Conservation (phyloP, 75 land plant genomes). For the Picea glauca region DNA sequence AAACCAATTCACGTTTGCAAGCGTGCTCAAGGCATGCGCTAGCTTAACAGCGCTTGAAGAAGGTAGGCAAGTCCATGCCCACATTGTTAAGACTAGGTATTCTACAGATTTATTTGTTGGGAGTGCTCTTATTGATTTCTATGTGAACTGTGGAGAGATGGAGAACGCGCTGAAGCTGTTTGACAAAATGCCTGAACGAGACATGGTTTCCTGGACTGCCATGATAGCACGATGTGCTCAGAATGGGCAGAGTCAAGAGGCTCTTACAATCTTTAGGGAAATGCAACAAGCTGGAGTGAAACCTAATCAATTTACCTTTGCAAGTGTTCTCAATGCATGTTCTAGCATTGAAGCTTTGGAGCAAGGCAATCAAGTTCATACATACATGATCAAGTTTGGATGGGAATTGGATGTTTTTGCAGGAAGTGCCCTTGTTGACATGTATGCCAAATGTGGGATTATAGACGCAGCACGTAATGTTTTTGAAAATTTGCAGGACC, state of each 20-base stretch:
- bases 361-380: slow-evolving; percentile 13
- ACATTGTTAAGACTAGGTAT: neutral
- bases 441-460: slow-evolving; percentile 29
- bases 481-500: slow-evolving; percentile 14
- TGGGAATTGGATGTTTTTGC: slow-evolving; percentile 45
- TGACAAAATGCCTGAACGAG: slow-evolving; percentile 3
- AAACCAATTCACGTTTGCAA: slow-evolving; percentile 8
- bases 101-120: neutral
- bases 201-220: slow-evolving; percentile 14
- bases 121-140: slow-evolving; percentile 7
- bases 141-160: slow-evolving; percentile 8
- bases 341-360: slow-evolving; percentile 9
- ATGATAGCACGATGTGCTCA: slow-evolving; percentile 17
- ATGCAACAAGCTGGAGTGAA: slow-evolving; percentile 14
- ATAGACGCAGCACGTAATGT: slow-evolving; percentile 14
- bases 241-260: slow-evolving; percentile 12
- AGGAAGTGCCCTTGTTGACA: slow-evolving; percentile 16
- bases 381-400: neutral
- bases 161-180: slow-evolving; percentile 8
- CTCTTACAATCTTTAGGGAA: slow-evolving; percentile 16
- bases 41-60: neutral
- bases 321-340: slow-evolving; percentile 24
- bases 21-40: slow-evolving; percentile 9
- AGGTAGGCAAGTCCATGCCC: slow-evolving; percentile 13
- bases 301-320: slow-evolving; percentile 16